Percentiles rank a stretch among this genome's conserved stretches.
These are phyloP conservation scores for Strobilomyces echinocephalus DNA, from an alignment of 768 basidiomycete species.

Conservation along the genomic window DNA sequence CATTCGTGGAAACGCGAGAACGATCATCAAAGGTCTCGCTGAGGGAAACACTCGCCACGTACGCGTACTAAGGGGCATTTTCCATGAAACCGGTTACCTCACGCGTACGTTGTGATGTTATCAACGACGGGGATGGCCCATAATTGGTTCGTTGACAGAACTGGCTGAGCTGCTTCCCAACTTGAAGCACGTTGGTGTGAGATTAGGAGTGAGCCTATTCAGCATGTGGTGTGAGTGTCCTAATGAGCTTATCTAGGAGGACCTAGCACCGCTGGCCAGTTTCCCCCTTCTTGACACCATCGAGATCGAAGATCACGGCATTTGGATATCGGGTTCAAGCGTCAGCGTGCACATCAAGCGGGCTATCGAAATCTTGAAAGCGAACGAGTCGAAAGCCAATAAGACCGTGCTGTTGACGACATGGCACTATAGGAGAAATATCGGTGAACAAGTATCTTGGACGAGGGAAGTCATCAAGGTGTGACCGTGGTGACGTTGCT, in stretches of 20 bases:
- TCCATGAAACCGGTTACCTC: background rate
- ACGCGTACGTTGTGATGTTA: constrained; percentile 3
- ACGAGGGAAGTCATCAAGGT: constrained; percentile 1
- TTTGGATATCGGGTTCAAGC: too few species aligned
- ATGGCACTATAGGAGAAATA: background rate
- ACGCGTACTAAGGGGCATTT: constrained; percentile 5
- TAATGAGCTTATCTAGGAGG: background rate
- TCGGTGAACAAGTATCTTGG: background rate
- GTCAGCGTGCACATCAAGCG: background rate
- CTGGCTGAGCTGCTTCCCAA: constrained; percentile 8
- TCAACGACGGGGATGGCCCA: background rate
- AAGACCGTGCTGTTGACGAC: constrained; percentile 3
- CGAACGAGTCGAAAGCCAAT: constrained; percentile 2
- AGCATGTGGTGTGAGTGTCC: background rate
- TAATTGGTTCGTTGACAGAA: background rate
- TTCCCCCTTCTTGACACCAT: constrained; percentile 2
- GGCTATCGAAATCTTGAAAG: background rate
- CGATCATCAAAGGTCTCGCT: background rate
- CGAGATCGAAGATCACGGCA: background rate
- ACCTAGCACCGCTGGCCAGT: background rate
- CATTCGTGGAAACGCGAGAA: constrained; percentile 3
- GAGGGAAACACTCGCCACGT: background rate
- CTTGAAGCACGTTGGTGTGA: constrained; percentile 1
- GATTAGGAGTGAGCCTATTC: background rate
- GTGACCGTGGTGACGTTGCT: constrained; percentile 5